A percentile compares a stretch with the other conserved stretches of the same genome.
Conservation (phyloP, 768 basidiomycete genomes). For the Tricholoma matsutake region DNA sequence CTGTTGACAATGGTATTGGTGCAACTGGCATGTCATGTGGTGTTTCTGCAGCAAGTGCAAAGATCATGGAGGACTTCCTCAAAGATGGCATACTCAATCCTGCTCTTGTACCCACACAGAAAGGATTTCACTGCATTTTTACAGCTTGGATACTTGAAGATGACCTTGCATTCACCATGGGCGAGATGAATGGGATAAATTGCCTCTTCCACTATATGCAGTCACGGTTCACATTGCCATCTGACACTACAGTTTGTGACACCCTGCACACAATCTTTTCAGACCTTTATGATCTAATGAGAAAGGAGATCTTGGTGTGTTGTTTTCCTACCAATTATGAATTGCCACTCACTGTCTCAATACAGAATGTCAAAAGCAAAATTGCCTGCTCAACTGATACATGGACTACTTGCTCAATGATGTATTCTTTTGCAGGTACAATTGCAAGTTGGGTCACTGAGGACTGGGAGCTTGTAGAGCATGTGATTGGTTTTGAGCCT, state of each 20-base stretch:
- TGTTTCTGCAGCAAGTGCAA: conserved; percentile 6
- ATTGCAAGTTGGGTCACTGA: conserved; percentile 27
- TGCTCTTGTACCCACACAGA: conserved; percentile 11
- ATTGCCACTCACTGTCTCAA: neutral
- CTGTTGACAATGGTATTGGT: neutral
- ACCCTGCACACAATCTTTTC: conserved; percentile 12
- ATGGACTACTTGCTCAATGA: conserved; percentile 30
- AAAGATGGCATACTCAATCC: conserved; percentile 16
- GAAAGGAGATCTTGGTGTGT: conserved; percentile 18
- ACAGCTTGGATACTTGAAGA: conserved; percentile 26
- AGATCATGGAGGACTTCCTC: conserved; percentile 18
- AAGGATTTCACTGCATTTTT: conserved; percentile 14
- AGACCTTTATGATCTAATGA: conserved; percentile 18
- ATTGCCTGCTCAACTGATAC: conserved; percentile 26
- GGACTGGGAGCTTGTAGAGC: conserved; percentile 31
- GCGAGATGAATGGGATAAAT: conserved; percentile 13
- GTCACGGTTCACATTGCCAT: conserved; percentile 16
- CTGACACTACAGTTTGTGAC: conserved; percentile 26
- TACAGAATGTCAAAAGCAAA: conserved; percentile 19
- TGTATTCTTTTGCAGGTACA: conserved; percentile 31
- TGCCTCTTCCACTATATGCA: conserved; percentile 17
- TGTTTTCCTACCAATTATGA: neutral
- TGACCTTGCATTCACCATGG: conserved; percentile 22
- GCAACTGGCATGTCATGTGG: neutral
- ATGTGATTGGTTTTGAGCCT: conserved; percentile 30